A percentile compares a stretch with the other conserved stretches of the same genome.
Evolutionary conservation across 306 rosid species (phyloP).

Genomic region (Cicer judaicum): DNA sequence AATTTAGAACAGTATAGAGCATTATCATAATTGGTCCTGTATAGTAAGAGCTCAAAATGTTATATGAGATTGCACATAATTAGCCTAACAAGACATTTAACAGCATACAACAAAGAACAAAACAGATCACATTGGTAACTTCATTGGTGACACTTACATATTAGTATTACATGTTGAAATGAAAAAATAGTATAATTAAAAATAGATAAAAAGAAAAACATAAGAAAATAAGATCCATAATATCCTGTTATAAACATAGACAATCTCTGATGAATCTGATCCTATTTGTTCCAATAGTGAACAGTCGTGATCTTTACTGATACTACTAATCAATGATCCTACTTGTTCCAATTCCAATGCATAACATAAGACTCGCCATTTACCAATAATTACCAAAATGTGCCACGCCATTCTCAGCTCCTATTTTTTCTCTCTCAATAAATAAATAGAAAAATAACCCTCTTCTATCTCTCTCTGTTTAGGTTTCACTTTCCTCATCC

Average conservation of each 20-base stretch:
- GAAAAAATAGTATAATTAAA: too few relatives aligned
- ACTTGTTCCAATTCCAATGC: slow-evolving; percentile 40
- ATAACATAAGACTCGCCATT: slow-evolving; percentile 50
- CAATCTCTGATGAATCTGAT: not conserved
- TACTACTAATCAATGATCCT: slow-evolving; percentile 39
- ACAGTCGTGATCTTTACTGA: slow-evolving; percentile 38
- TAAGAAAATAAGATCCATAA: too few relatives aligned
- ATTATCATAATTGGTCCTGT: not conserved
- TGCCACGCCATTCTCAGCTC: slow-evolving; percentile 49
- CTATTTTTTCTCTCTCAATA: slow-evolving; percentile 21
- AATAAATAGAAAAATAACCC: slow-evolving; percentile 40
- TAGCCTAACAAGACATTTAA: not conserved
- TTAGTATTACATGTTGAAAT: too few relatives aligned
- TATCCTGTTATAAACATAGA: too few relatives aligned
- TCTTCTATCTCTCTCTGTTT: slow-evolving; percentile 14
- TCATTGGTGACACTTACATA: not conserved
- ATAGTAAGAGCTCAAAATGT: not conserved
- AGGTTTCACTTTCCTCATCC: slow-evolving; percentile 37
- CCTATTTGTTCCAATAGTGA: not conserved
- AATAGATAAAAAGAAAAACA: too few relatives aligned
- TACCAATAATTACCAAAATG: slow-evolving; percentile 58
- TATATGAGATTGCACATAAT: not conserved
- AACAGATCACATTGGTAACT: slow-evolving; percentile 15
- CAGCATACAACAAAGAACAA: not conserved
- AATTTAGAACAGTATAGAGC: slow-evolving; percentile 8